A percentile compares a stretch with the other conserved stretches of the same genome.
phyloP scores from a whole-genome alignment of 495 filamentous ascomycete species.

The Penicillium daleae region DNA sequence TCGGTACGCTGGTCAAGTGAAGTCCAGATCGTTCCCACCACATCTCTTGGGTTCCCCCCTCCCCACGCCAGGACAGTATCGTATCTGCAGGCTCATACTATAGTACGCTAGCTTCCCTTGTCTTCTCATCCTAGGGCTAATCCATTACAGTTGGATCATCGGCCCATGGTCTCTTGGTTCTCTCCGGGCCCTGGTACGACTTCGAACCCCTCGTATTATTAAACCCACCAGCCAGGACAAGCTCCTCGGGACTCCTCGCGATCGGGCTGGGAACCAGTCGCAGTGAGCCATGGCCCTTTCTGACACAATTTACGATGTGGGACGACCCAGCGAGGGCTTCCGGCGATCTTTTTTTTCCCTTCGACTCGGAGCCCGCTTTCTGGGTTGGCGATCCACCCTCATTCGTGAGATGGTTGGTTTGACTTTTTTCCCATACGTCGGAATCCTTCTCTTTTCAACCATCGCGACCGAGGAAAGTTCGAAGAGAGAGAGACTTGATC shows the following conservation, averaged over 20 bases:
- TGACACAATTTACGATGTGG: conserved; percentile 26
- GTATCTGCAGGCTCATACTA: background rate
- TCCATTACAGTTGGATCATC: conserved; percentile 5
- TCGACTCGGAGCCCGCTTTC: conserved; percentile 15
- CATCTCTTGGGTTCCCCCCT: background rate
- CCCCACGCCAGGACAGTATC: conserved; percentile 1
- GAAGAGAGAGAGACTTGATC: background rate
- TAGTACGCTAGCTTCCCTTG: background rate
- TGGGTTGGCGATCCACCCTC: conserved; percentile 18
- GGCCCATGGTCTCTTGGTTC: background rate
- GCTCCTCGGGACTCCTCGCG: conserved; percentile 25
- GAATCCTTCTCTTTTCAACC: background rate
- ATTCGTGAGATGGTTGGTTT: conserved; percentile 5
- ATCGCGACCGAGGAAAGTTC: background rate
- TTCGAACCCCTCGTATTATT: background rate
- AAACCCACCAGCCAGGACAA: conserved; percentile 22
- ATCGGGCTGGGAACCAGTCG: conserved; percentile 31
- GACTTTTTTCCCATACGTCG: conserved; percentile 17
- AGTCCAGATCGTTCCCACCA: background rate
- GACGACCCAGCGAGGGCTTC: conserved; percentile 13
- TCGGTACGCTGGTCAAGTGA: too few species aligned
- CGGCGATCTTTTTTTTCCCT: conserved; percentile 30
- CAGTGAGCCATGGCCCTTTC: conserved; percentile 12
- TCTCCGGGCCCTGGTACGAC: background rate
- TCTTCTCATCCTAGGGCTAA: background rate